Conservation (phyloP, 371 early-diverging fungal species). For the Mucor saturninus region DNA sequence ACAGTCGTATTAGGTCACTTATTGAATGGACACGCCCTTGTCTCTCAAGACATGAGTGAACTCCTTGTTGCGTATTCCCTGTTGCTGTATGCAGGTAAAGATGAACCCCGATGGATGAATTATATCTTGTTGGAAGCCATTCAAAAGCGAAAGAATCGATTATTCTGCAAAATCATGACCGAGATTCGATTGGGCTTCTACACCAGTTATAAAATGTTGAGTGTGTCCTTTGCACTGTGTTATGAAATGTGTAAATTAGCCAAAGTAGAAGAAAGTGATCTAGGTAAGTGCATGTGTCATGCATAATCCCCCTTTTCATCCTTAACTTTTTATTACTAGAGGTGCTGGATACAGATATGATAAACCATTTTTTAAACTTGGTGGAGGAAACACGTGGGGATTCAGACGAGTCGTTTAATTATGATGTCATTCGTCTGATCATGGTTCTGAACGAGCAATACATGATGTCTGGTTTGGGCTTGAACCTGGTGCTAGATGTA, state of each 20-base stretch:
- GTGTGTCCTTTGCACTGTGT: conserved; percentile 62
- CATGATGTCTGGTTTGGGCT: conserved; percentile 51
- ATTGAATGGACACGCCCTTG: conserved; percentile 54
- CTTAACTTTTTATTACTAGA: conserved; percentile 11
- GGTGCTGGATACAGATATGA: conserved; percentile 39
- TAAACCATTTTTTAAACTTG: conserved; percentile 61
- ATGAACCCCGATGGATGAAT: conserved; percentile 34
- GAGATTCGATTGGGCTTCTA: conserved; percentile 47
- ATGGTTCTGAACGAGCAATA: conserved; percentile 76
- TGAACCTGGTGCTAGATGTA: conserved; percentile 63
- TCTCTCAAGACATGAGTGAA: conserved; percentile 51
- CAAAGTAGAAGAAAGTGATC: conserved; percentile 61
- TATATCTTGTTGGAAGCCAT: conserved; percentile 29
- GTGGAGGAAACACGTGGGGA: conserved; percentile 73
- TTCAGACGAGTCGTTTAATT: conserved; percentile 74
- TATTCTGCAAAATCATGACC: conserved; percentile 32
- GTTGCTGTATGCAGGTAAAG: conserved; percentile 33
- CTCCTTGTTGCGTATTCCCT: conserved; percentile 25
- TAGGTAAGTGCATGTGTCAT: conserved; percentile 44
- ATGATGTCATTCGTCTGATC: conserved; percentile 70
- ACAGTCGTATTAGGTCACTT: conserved; percentile 61
- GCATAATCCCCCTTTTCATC: neutral
- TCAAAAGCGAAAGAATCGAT: conserved; percentile 14
- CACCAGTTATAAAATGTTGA: conserved; percentile 28
- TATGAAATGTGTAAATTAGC: conserved; percentile 79